Percentiles rank a stretch among this genome's conserved stretches.
These are phyloP conservation scores for Vigna nakashimae DNA, from an alignment of 306 rosid genomes.

Conservation along the genomic window DNA sequence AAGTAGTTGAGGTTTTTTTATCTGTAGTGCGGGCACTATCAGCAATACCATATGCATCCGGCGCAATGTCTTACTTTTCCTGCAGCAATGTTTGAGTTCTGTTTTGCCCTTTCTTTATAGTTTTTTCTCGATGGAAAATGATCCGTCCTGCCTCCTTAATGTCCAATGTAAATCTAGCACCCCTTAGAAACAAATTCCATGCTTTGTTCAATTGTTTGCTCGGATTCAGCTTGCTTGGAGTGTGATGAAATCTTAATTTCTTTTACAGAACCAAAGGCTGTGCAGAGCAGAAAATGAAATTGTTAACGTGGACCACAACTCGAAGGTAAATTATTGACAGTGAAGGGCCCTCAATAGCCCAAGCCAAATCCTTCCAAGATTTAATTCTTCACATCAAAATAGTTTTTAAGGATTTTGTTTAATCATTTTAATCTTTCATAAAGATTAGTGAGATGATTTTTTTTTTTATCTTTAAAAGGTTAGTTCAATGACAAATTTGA, in stretches of 20 bases:
- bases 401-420: not conserved
- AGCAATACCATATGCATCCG: not conserved
- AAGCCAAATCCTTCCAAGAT: not conserved
- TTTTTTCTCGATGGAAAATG: not conserved
- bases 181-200: not conserved
- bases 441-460: not conserved
- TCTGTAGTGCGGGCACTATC: not conserved
- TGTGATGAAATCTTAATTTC: not conserved
- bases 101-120: not conserved
- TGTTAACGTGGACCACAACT: not conserved
- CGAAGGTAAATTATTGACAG: not conserved
- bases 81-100: not conserved
- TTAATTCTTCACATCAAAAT: not conserved
- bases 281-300: not conserved
- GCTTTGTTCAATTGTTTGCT: not conserved
- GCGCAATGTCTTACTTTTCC: not conserved
- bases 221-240: not conserved
- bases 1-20: not conserved
- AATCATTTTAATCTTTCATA: not conserved
- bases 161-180: not conserved
- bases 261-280: not conserved
- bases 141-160: not conserved
- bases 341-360: not conserved
- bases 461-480: not conserved
- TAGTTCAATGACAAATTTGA: not conserved